Base-by-base conservation (phyloP, 202 grass and related monocot genomes). In the Digitaria exilis region DNA sequence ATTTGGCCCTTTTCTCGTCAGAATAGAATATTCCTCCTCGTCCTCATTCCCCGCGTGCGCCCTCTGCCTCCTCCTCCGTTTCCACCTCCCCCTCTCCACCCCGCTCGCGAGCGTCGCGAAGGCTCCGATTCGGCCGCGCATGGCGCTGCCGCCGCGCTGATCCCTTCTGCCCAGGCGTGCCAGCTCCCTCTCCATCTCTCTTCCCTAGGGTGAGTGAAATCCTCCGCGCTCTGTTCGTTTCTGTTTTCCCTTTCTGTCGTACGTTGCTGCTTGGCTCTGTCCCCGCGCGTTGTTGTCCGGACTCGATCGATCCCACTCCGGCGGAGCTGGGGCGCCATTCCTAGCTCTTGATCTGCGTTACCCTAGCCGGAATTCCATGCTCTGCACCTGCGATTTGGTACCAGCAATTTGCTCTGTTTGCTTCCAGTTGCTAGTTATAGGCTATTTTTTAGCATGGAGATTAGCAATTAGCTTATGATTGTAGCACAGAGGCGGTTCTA, bases 1-100 rank as follows among this genome's bases (percentile, higher is more conserved):
- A n/a, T n/a, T n/a, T n/a, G n/a, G n/a, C n/a, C n/a, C n/a, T n/a
- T n/a, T n/a, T n/a, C n/a, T n/a, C n/a, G 31, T 79, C 65, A 64
- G 85, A 88, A 88, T 88, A 64, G 85, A 88, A 88, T 88, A 88
- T 88, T 79, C 80, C 48, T 59, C 57, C 29, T 59, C n/a, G n/a
- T n/a, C n/a, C n/a, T n/a, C n/a, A n/a, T n/a, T n/a, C n/a, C n/a
- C n/a, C n/a, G n/a, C n/a, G n/a, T n/a, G n/a, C n/a, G n/a, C n/a
- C n/a, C n/a, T n/a, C n/a, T n/a, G n/a, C n/a, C n/a, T n/a, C n/a
- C n/a, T 42, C 71, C 32, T 73, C 63, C 9, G 13, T 50, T 75
- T 31, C 70, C 49, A n/a, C 57, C 16, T 12, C 32, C 35, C 52
- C n/a, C 22, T 39, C 29, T 12, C 44, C 34, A 63, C 29, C 29